A percentile compares a stretch with the other conserved stretches of the same genome.
Conservation (phyloP, 129 eudicot species). For the Rutidosis leptorrhynchoides region DNA sequence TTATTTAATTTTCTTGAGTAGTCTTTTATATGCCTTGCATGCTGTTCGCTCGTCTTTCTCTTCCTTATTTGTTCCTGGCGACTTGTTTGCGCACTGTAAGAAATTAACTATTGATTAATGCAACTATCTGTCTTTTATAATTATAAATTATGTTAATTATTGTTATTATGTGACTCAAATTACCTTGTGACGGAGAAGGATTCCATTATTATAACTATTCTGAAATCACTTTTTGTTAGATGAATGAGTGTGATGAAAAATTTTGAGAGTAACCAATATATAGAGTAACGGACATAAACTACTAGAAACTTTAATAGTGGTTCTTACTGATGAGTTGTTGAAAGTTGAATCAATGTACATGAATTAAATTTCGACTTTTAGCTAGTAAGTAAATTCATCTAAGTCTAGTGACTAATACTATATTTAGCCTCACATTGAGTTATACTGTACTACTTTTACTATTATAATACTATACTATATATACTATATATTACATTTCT, state of each 20-base stretch:
- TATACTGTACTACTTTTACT: no score
- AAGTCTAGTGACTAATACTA: not conserved
- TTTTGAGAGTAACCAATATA: not conserved
- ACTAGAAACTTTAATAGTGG: no score
- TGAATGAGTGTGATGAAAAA: not conserved
- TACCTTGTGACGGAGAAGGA: not conserved
- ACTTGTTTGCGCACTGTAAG: slow-evolving; percentile 5
- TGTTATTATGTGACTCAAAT: not conserved
- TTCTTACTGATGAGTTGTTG: not conserved
- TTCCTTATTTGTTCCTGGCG: not conserved
- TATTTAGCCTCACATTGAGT: not conserved
- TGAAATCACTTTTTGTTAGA: not conserved
- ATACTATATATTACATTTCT: no score
- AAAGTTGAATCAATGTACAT: not conserved
- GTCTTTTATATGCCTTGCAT: not conserved
- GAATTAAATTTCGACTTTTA: not conserved
- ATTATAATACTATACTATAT: no score
- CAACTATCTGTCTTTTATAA: no score
- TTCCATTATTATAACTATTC: not conserved
- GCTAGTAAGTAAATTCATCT: not conserved
- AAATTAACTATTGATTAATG: not conserved
- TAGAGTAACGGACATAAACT: not conserved
- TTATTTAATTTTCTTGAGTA: no score
- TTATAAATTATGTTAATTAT: not conserved
- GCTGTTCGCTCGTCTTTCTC: not conserved